Evolutionary conservation across 495 filamentous ascomycete species (phyloP).

Genomic region (Penicillium diatomitis): DNA sequence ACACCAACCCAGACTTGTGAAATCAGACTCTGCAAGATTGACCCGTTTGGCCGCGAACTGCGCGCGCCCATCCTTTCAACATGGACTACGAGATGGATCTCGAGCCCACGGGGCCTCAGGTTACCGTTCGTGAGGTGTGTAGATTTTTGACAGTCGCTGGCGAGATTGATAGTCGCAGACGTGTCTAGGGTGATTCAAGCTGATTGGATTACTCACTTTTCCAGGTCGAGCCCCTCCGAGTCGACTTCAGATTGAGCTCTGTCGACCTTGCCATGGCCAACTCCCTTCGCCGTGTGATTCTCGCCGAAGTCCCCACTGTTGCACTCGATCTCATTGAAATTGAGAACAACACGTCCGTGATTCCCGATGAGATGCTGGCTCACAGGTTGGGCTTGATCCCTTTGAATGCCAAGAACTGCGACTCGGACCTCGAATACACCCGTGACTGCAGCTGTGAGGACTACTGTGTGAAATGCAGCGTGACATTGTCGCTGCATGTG

Average conservation of each 20-base stretch:
- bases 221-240: constrained; percentile 58
- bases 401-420: constrained; percentile 72
- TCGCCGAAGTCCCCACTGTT: constrained; percentile 90
- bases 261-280: constrained; percentile 88
- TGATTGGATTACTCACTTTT: background rate
- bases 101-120: constrained; percentile 56
- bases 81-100: constrained; percentile 68
- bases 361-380: constrained; percentile 90
- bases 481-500: constrained; percentile 72
- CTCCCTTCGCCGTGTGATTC: constrained; percentile 82
- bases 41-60: constrained; percentile 16
- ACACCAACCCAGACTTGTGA: background rate
- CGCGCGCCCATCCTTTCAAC: constrained; percentile 16
- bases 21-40: constrained; percentile 3
- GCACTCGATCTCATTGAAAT: constrained; percentile 94
- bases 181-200: background rate
- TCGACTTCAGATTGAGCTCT: constrained; percentile 74
- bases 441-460: constrained; percentile 94
- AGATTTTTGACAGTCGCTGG: too few relatives aligned
- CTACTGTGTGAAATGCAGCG: constrained; percentile 82
- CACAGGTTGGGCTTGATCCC: constrained; percentile 91
- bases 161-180: background rate
- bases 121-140: constrained; percentile 61
- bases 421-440: constrained; percentile 74
- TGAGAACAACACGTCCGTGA: constrained; percentile 83